Evolutionary conservation across 768 basidiomycete genomes (phyloP), one percentile per base, ranked within the genome.

Genomic region (Krasilnikovozyma curviuscula): DNA sequence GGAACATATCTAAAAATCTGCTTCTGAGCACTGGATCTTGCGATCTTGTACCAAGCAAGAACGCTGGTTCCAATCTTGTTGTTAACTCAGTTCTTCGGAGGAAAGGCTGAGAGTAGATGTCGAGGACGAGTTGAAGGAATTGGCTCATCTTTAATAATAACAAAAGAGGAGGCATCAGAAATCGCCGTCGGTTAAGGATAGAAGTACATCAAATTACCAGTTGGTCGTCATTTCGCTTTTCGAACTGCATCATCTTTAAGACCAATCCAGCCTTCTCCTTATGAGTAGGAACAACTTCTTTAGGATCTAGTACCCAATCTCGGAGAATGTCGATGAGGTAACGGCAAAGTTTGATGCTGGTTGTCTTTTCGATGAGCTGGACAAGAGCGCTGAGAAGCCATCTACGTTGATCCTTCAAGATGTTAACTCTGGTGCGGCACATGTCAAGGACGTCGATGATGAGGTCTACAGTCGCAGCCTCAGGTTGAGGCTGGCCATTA

Each of bases 201-300:
- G n/a, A n/a, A n/a, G n/a, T n/a, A n/a, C n/a, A n/a, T n/a, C n/a
- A n/a, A n/a, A n/a, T n/a, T n/a, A n/a, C n/a, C n/a, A n/a, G n/a
- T n/a, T n/a, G n/a, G n/a, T 88, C 82, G 31, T 76, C 78, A 28
- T 81, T 77, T 21, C 70, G 69, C 40, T 59, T 58, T 65, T 95
- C 88, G 57, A 78, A 86, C 9, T 73, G 68, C 6, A 74, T 71
- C 86, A 98, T 89, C 61, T 83, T 84, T 59, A 81, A 77, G 52
- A 98, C 64, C 28, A 97, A 67, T 25, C 72, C 79, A 2, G 89
- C 80, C 64, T 95, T 97, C 67, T 98, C 93, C 65, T 93, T 95
- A 74, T 83, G 79, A 0, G 82, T 82, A 7, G 89, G 89, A 61
- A 81, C 82, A 6, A 56, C 40, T 48, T 93, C 85, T 44, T 79